Evolutionary conservation across 1,139 yeast genomes (phyloP).

Genomic region (Debaryomyces coudertii): DNA sequence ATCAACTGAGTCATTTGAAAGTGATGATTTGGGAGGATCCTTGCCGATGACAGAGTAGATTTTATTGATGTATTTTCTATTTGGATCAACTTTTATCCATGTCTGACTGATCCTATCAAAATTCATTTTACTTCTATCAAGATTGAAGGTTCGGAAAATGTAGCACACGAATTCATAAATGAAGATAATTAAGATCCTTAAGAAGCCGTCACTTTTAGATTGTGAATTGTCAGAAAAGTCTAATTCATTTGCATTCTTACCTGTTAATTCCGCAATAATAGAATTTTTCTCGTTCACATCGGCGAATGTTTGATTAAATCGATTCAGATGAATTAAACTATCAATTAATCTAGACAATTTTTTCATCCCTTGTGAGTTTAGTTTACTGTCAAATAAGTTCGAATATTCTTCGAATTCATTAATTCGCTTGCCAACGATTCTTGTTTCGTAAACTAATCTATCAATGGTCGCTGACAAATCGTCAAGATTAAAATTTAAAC

Average conservation of each 20-base stretch:
- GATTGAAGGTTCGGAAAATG: conserved; percentile 36
- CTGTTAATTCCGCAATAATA: conserved; percentile 32
- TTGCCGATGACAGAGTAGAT: conserved; percentile 44
- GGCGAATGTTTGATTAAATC: conserved; percentile 36
- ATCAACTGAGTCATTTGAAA: not conserved
- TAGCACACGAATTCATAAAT: conserved; percentile 35
- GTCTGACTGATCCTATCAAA: conserved; percentile 46
- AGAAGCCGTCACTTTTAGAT: conserved; percentile 6
- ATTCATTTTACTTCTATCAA: conserved; percentile 47
- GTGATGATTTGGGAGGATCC: conserved; percentile 23
- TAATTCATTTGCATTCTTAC: conserved; percentile 24
- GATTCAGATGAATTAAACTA: conserved; percentile 40
- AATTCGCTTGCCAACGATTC: conserved; percentile 71
- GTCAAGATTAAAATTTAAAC: conserved; percentile 52
- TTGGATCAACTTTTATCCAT: conserved; percentile 52
- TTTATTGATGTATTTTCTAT: conserved; percentile 39
- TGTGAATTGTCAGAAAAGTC: conserved; percentile 3
- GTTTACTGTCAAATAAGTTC: conserved; percentile 47
- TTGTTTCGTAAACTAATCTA: conserved; percentile 75
- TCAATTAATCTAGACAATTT: conserved; percentile 35
- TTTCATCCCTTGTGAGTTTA: conserved; percentile 31
- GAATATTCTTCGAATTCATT: conserved; percentile 78
- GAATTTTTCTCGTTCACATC: conserved; percentile 33
- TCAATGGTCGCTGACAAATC: conserved; percentile 76
- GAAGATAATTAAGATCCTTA: conserved; percentile 29